These are phyloP conservation scores for Salix suchowensis DNA, from an alignment of 345 rosid genomes.

Conservation along the genomic window DNA sequence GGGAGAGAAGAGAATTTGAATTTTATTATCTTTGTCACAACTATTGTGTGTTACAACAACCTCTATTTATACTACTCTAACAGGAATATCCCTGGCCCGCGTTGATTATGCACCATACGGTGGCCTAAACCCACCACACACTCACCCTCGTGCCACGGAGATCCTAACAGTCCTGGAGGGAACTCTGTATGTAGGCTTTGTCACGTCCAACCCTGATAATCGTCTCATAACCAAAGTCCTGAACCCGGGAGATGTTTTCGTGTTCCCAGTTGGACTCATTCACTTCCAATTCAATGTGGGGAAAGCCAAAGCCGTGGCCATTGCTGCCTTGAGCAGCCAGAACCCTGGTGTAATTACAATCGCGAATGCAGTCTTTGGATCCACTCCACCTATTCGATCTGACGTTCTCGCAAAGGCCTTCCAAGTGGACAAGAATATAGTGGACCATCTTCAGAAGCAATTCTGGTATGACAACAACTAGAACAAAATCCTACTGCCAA, in stretches of 20 bases:
- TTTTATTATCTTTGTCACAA: too few species aligned
- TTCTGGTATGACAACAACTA: too few species aligned
- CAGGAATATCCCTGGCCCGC: neutral
- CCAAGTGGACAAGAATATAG: conserved; percentile 6
- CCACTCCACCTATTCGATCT: conserved; percentile 2
- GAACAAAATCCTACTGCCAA: too few species aligned
- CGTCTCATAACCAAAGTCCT: conserved; percentile 8
- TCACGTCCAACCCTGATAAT: conserved; percentile 3
- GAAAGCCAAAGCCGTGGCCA: conserved; percentile 3
- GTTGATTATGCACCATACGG: neutral
- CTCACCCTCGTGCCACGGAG: conserved; percentile 19
- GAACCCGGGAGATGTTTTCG: conserved; percentile 3
- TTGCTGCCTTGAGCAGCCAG: conserved; percentile 11
- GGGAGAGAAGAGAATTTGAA: too few species aligned
- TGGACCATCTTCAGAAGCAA: neutral
- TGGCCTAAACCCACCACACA: conserved; percentile 4
- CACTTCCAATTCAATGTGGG: conserved; percentile 9
- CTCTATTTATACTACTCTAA: too few species aligned
- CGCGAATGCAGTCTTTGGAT: conserved; percentile 5
- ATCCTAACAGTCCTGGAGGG: neutral
- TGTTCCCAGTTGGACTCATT: conserved; percentile 6
- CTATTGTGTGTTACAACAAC: too few species aligned
- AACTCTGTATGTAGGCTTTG: neutral
- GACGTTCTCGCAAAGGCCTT: conserved; percentile 18
- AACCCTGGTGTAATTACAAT: conserved; percentile 14